Conservation (phyloP, 2,329 filamentous ascomycete species). For the Graphilbum fragrans region DNA sequence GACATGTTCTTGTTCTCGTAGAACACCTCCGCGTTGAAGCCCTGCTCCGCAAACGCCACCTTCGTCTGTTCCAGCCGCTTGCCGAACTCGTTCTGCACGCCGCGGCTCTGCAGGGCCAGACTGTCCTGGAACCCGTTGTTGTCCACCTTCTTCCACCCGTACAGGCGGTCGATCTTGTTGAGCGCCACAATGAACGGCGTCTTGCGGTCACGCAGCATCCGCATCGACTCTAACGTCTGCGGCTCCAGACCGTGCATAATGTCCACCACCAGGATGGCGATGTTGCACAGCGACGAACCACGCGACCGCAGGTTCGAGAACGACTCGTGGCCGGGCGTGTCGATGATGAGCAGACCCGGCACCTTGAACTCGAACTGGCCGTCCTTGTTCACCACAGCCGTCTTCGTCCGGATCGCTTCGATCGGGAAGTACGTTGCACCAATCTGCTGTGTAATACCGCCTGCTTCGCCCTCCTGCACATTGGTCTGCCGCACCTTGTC, state of each 20-base stretch:
- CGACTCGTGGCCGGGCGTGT: constrained; percentile 98
- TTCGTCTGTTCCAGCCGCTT: constrained; percentile 86
- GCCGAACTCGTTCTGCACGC: constrained; percentile 86
- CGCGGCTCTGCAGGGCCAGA: constrained; percentile 78
- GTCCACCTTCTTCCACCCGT: constrained; percentile 96
- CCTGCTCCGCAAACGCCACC: constrained; percentile 87
- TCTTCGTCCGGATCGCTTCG: constrained; percentile 87
- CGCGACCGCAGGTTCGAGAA: constrained; percentile 96
- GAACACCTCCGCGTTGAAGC: constrained; percentile 94
- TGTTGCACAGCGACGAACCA: constrained; percentile 97
- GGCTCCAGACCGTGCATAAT: constrained; percentile 99
- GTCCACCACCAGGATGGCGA: constrained; percentile 96
- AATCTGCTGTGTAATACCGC: constrained; percentile 99
- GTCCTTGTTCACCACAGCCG: constrained; percentile 82
- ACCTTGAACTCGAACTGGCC: constrained; percentile 92
- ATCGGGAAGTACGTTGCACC: constrained; percentile 98
- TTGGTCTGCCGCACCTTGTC: constrained; percentile 99
- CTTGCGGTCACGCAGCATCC: constrained; percentile 78
- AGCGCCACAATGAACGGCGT: constrained; percentile 97
- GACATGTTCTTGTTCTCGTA: constrained; percentile 98
- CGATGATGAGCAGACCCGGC: constrained; percentile 89
- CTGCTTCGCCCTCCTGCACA: constrained; percentile 96
- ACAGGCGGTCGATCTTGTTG: constrained; percentile 99
- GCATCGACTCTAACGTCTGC: constrained; percentile 96
- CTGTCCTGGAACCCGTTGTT: constrained; percentile 98